Percentiles rank a stretch among this genome's conserved stretches.
These are phyloP conservation scores for Cercospora janseana DNA, from an alignment of 2,329 filamentous ascomycete genomes.

Conservation along the genomic window DNA sequence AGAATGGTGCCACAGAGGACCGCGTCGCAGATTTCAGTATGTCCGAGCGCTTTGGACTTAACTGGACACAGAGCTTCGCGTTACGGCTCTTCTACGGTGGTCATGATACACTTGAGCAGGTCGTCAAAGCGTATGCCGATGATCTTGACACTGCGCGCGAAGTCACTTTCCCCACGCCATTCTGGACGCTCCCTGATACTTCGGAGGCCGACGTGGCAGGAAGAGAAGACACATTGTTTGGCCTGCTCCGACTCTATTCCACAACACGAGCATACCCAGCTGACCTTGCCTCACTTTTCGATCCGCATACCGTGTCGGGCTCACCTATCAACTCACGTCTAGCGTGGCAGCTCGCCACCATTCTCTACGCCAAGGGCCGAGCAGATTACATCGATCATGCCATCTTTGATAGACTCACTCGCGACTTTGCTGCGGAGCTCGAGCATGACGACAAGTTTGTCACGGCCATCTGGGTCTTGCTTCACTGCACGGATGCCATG, in stretches of 20 bases:
- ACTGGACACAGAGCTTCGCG: slow-evolving; percentile 93
- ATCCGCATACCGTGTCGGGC: slow-evolving; percentile 72
- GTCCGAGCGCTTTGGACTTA: slow-evolving; percentile 76
- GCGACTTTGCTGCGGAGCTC: slow-evolving; percentile 40
- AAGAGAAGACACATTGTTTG: slow-evolving; percentile 80
- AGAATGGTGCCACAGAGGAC: slow-evolving; percentile 74
- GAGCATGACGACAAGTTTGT: slow-evolving; percentile 32
- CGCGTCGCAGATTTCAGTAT: slow-evolving; percentile 76
- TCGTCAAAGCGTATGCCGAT: slow-evolving; percentile 69
- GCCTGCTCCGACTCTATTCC: slow-evolving; percentile 66
- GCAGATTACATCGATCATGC: slow-evolving; percentile 27
- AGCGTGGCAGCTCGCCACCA: slow-evolving; percentile 78
- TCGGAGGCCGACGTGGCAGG: slow-evolving; percentile 34
- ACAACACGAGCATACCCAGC: slow-evolving; percentile 32
- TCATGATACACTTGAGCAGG: slow-evolving; percentile 63
- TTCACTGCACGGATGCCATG: slow-evolving; percentile 31
- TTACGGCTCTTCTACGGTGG: slow-evolving; percentile 87
- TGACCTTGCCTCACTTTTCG: slow-evolving; percentile 66
- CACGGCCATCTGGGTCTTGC: slow-evolving; percentile 34
- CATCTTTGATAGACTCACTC: slow-evolving; percentile 66
- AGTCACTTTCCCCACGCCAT: slow-evolving; percentile 65
- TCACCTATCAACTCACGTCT: slow-evolving; percentile 73
- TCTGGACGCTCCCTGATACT: slow-evolving; percentile 45
- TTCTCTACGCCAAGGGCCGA: slow-evolving; percentile 40
- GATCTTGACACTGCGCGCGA: slow-evolving; percentile 72